Evolutionary conservation across 177 flowering plant species (phyloP).

Genomic region (Vitis hybrid): DNA sequence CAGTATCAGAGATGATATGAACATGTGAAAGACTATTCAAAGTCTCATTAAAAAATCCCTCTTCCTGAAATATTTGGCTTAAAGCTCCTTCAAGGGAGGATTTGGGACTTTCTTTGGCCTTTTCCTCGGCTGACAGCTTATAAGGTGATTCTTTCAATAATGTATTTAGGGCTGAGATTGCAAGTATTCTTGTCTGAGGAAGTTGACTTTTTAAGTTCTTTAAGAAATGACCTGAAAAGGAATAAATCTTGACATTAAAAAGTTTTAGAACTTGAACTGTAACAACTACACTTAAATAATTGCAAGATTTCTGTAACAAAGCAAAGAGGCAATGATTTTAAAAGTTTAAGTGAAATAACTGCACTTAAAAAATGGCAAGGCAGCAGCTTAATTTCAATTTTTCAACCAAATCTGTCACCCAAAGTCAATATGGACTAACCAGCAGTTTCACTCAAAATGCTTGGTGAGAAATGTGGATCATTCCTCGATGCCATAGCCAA

Average conservation of each 20-base stretch:
- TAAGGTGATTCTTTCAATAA: slow-evolving; percentile 86
- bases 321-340: background rate
- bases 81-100: slow-evolving; percentile 82
- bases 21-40: slow-evolving; percentile 86
- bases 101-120: slow-evolving; percentile 28
- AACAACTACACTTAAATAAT: background rate
- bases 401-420: slow-evolving; percentile 2
- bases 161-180: slow-evolving; percentile 90
- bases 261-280: slow-evolving; percentile 2
- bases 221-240: slow-evolving; percentile 79
- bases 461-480: slow-evolving; percentile 56
- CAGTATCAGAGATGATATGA: slow-evolving; percentile 74
- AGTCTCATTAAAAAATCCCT: slow-evolving; percentile 79
- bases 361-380: background rate
- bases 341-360: background rate
- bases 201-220: slow-evolving; percentile 87
- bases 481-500: slow-evolving; percentile 84
- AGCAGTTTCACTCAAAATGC: slow-evolving; percentile 70
- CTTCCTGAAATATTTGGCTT: slow-evolving; percentile 69
- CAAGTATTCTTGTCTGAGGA: slow-evolving; percentile 96
- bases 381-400: background rate
- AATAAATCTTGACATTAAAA: slow-evolving; percentile 11
- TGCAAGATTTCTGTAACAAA: background rate
- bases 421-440: slow-evolving; percentile 48
- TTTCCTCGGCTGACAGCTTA: slow-evolving; percentile 42